Evolutionary conservation across 2,329 filamentous ascomycete genomes (phyloP).

Genomic region (Metarhizium robertsii): DNA sequence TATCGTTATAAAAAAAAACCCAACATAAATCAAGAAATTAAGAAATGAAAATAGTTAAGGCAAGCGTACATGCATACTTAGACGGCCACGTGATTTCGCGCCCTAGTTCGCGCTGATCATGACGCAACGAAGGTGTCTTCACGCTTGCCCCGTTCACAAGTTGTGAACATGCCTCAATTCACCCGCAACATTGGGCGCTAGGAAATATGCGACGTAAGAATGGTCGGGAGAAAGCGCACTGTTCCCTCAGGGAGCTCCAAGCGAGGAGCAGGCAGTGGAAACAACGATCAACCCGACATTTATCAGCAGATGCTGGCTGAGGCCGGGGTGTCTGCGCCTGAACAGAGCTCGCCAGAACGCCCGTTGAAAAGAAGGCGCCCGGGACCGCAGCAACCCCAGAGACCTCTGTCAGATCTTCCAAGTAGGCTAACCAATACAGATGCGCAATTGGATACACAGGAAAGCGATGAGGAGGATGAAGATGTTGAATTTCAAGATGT

Average conservation of each 20-base stretch:
- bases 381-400: constrained; percentile 2
- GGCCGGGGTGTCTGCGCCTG: constrained; percentile 28
- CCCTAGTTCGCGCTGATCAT: constrained; percentile 5
- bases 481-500: constrained; percentile 43
- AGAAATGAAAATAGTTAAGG: too few species aligned
- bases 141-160: neutral
- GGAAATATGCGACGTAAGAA: constrained; percentile 10
- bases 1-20: too few species aligned
- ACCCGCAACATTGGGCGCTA: neutral
- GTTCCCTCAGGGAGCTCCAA: constrained; percentile 15
- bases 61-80: too few species aligned
- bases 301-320: constrained; percentile 41
- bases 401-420: neutral
- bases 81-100: constrained; percentile 12
- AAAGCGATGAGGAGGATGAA: constrained; percentile 26
- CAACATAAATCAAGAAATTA: too few species aligned
- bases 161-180: neutral
- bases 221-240: constrained; percentile 22
- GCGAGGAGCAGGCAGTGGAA: constrained; percentile 7
- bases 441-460: neutral
- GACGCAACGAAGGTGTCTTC: constrained; percentile 9
- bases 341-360: constrained; percentile 22
- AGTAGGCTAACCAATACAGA: neutral
- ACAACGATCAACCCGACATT: constrained; percentile 25
- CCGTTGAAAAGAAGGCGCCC: constrained; percentile 30